These are phyloP conservation scores for Pichia sp. DNA, from an alignment of 1,139 yeast species.

Conservation along the genomic window DNA sequence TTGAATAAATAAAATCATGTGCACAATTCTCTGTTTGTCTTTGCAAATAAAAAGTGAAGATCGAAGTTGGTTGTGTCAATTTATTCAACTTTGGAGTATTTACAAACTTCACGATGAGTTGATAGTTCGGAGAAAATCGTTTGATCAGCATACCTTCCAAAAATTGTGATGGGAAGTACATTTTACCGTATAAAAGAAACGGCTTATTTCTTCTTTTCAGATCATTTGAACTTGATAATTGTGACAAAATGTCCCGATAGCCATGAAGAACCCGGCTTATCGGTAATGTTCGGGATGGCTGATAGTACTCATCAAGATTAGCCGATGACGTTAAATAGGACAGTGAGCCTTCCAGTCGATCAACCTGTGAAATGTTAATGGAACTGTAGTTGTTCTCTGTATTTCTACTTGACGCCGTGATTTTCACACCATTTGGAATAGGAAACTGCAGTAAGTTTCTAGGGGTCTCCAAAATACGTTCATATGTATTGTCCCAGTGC, in stretches of 20 bases:
- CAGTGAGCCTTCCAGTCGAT: conserved; percentile 72
- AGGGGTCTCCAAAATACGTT: conserved; percentile 67
- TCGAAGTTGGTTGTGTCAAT: conserved; percentile 33
- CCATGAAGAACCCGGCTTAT: conserved; percentile 79
- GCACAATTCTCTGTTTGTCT: conserved; percentile 60
- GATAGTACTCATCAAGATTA: conserved; percentile 45
- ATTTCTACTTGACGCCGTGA: conserved; percentile 70
- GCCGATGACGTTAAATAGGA: conserved; percentile 74
- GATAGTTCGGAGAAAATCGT: conserved; percentile 55
- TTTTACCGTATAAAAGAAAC: conserved; percentile 64
- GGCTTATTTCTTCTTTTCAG: not conserved
- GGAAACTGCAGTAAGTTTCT: conserved; percentile 68
- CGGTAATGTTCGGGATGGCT: conserved; percentile 51
- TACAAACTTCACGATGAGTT: conserved; percentile 68
- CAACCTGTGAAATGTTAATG: conserved; percentile 64
- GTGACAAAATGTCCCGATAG: conserved; percentile 46
- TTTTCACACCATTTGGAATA: conserved; percentile 63
- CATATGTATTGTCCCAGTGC: conserved; percentile 74
- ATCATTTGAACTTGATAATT: not conserved
- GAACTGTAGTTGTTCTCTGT: conserved; percentile 71
- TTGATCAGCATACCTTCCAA: conserved; percentile 85
- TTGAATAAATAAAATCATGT: conserved; percentile 75
- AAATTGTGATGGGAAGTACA: conserved; percentile 84
- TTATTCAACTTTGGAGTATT: conserved; percentile 47
- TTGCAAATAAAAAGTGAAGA: conserved; percentile 70